A percentile compares a stretch with the other conserved stretches of the same genome.
Conservation (phyloP, 2,329 filamentous ascomycete genomes). For the Samsoniella hepiali region DNA sequence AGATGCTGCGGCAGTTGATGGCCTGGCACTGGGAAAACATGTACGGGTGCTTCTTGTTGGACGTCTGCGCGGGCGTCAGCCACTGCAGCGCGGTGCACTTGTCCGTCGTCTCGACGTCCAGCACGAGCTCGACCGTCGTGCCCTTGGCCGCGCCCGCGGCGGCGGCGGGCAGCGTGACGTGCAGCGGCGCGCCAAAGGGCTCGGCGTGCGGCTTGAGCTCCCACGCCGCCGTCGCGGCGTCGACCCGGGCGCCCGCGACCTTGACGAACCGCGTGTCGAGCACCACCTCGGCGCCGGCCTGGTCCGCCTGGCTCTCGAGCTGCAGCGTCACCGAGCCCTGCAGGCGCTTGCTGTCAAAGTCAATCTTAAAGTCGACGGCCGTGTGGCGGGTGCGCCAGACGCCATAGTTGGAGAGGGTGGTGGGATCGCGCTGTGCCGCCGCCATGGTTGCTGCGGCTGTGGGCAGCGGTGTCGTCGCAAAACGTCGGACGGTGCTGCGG, state of each 20-base stretch:
- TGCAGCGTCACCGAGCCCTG: constrained; percentile 73
- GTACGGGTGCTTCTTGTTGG: constrained; percentile 93
- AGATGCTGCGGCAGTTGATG: constrained; percentile 88
- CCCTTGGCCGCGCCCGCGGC: constrained; percentile 50
- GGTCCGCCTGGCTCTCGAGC: constrained; percentile 73
- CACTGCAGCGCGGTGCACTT: constrained; percentile 92
- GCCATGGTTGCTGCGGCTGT: constrained; percentile 4
- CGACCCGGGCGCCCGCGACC: constrained; percentile 67
- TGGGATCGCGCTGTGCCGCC: constrained; percentile 65
- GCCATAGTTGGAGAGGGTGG: constrained; percentile 88
- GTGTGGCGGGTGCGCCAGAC: constrained; percentile 84
- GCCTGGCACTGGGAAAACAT: constrained; percentile 99
- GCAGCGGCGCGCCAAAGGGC: constrained; percentile 71
- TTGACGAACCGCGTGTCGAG: constrained; percentile 85
- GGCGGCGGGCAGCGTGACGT: constrained; percentile 57
- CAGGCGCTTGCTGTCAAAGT: constrained; percentile 77
- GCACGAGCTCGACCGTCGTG: constrained; percentile 53
- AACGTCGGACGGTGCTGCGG: background rate
- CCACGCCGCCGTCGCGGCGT: constrained; percentile 61
- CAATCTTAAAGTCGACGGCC: constrained; percentile 73
- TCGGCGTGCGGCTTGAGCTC: constrained; percentile 65
- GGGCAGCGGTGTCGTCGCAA: background rate
- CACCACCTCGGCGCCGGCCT: constrained; percentile 70
- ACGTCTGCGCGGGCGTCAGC: constrained; percentile 89
- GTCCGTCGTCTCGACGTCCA: constrained; percentile 75